These are phyloP conservation scores for Citrus sp. DNA, from an alignment of 345 rosid species.

Conservation along the genomic window DNA sequence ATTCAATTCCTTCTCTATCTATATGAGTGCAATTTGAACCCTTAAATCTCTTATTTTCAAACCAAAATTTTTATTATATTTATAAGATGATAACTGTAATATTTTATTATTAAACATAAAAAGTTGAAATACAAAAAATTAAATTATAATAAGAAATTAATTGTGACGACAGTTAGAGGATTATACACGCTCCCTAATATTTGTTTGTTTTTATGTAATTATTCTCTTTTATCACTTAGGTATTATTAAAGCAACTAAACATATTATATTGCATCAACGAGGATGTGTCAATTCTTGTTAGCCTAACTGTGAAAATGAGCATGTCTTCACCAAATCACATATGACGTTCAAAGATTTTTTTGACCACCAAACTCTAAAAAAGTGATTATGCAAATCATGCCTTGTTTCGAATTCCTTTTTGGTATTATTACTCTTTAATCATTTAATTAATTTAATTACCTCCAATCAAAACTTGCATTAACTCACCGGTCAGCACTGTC, in stretches of 20 bases:
- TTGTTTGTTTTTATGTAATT: too few species aligned
- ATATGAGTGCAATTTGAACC: too few species aligned
- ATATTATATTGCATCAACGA: background rate
- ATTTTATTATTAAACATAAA: too few species aligned
- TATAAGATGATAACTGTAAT: too few species aligned
- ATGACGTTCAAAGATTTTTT: background rate
- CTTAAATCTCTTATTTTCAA: too few species aligned
- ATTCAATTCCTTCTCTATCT: too few species aligned
- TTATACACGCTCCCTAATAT: too few species aligned
- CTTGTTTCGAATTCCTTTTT: background rate
- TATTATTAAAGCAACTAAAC: background rate
- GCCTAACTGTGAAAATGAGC: background rate
- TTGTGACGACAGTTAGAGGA: too few species aligned
- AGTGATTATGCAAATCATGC: background rate
- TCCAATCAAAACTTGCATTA: background rate
- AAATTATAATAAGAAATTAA: too few species aligned
- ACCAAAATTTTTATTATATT: too few species aligned
- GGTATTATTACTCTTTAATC: background rate
- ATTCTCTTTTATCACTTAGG: too few species aligned
- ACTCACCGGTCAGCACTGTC: conserved; percentile 9
- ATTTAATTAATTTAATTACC: background rate
- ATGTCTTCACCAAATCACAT: conserved; percentile 2
- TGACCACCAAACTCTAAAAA: background rate
- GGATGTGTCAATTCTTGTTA: background rate
- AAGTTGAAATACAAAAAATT: too few species aligned